Percentiles rank a stretch among this genome's conserved stretches.
Conservation (phyloP, 495 filamentous ascomycete species). For the Penicillium bialowiezense region DNA sequence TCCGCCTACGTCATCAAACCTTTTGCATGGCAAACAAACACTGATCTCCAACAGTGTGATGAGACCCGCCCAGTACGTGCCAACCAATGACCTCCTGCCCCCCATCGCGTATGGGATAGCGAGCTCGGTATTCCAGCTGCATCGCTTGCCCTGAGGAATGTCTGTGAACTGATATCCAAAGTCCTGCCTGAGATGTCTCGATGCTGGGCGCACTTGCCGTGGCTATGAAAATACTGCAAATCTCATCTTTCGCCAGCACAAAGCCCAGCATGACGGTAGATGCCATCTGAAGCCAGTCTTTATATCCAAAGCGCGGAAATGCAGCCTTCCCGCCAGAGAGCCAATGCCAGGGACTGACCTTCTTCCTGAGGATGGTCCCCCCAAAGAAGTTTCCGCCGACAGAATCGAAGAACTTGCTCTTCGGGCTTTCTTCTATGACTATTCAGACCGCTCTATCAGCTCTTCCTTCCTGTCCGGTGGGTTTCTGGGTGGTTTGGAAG, state of each 20-base stretch:
- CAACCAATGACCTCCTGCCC: too few species aligned
- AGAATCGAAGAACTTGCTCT: constrained; percentile 22
- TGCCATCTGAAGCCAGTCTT: not conserved
- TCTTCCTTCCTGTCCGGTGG: constrained; percentile 20
- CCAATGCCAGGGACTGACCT: constrained; percentile 14
- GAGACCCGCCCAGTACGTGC: constrained; percentile 31
- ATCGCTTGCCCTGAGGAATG: too few species aligned
- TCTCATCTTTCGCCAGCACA: constrained; percentile 23
- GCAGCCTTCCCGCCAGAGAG: constrained; percentile 20
- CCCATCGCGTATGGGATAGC: too few species aligned
- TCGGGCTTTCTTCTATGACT: constrained; percentile 33
- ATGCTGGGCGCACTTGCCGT: constrained; percentile 25
- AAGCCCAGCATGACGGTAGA: not conserved
- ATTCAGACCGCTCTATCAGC: constrained; percentile 18
- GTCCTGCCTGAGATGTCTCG: constrained; percentile 32
- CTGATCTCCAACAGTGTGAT: constrained; percentile 19
- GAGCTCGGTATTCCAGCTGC: too few species aligned
- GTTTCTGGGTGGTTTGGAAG: constrained; percentile 26
- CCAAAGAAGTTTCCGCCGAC: constrained; percentile 18
- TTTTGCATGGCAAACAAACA: not conserved
- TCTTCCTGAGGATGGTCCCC: constrained; percentile 16
- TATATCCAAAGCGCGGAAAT: constrained; percentile 27
- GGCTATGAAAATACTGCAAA: constrained; percentile 24
- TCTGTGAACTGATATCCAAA: constrained; percentile 7
- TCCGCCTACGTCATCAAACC: not conserved